These are phyloP conservation scores for Ramaria sp. DNA, from an alignment of 768 basidiomycete species.

Conservation along the genomic window DNA sequence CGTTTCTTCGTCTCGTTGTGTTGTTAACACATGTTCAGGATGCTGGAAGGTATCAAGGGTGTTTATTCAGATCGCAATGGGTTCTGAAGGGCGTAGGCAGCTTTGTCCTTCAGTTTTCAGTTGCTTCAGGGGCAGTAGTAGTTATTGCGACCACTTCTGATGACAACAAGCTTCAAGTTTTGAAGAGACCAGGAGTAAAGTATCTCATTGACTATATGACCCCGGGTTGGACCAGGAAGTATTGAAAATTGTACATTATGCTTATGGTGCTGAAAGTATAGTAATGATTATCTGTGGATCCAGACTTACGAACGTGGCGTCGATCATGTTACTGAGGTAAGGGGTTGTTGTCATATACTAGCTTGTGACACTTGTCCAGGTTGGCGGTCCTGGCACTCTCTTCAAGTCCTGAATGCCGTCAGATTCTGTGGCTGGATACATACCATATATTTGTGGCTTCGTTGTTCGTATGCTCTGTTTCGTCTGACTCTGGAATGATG, in stretches of 20 bases:
- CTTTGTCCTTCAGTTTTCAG: conserved; percentile 49
- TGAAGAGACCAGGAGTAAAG: conserved; percentile 38
- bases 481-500: background rate
- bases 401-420: conserved; percentile 29
- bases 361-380: conserved; percentile 11
- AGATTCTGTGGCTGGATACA: conserved; percentile 34
- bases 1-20: background rate
- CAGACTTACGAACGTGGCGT: conserved; percentile 15
- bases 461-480: conserved; percentile 19
- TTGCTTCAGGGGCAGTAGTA: conserved; percentile 50
- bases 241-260: conserved; percentile 27
- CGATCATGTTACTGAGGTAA: conserved; percentile 29
- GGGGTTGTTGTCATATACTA: background rate
- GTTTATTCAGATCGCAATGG: no score
- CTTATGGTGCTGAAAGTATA: background rate
- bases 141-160: conserved; percentile 62
- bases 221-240: conserved; percentile 48
- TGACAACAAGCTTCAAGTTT: conserved; percentile 47
- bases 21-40: no score
- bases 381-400: conserved; percentile 45
- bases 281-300: background rate
- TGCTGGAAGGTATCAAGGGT: no score
- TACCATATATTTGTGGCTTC: conserved; percentile 41
- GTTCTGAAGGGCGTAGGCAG: conserved; percentile 21
- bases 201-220: conserved; percentile 53